phyloP scores from a whole-genome alignment of 1,284 basidiomycete species.

The Ustilago nuda region DNA sequence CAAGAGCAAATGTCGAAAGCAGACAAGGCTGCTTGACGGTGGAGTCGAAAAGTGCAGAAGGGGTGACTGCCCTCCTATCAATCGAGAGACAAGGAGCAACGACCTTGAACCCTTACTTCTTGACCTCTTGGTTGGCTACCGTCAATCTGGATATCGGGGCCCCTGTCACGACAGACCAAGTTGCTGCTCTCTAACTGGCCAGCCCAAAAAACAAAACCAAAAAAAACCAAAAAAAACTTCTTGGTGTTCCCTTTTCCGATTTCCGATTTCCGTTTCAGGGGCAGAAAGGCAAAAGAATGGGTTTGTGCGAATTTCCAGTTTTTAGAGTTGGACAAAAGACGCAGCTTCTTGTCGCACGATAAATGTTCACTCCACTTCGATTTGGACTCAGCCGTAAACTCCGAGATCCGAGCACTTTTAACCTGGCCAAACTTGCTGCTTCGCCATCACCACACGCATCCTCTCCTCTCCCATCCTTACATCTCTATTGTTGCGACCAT shows the following conservation, averaged over 20 bases:
- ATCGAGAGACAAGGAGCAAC: slow-evolving; percentile 44
- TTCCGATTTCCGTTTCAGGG: not conserved
- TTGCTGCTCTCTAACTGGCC: not conserved
- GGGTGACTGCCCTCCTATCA: slow-evolving; percentile 50
- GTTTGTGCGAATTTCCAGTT: slow-evolving; percentile 14
- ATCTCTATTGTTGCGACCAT: not conserved
- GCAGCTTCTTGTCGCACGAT: slow-evolving; percentile 25
- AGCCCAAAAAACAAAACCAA: not conserved
- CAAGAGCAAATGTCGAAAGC: slow-evolving; percentile 13
- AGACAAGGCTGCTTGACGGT: slow-evolving; percentile 35
- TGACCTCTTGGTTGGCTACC: slow-evolving; percentile 7
- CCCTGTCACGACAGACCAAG: not conserved
- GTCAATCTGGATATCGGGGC: slow-evolving; percentile 4
- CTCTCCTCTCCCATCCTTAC: not conserved
- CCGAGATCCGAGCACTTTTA: slow-evolving; percentile 29
- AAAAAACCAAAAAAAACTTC: slow-evolving; percentile 13
- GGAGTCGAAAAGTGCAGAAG: slow-evolving; percentile 48
- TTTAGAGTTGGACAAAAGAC: not conserved
- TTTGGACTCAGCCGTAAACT: slow-evolving; percentile 18
- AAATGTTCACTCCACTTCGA: slow-evolving; percentile 14
- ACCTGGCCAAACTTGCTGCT: too few relatives aligned
- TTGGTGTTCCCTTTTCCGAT: not conserved
- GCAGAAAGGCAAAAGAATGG: slow-evolving; percentile 1
- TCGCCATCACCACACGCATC: slow-evolving; percentile 3
- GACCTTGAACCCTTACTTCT: slow-evolving; percentile 17